phyloP scores from a whole-genome alignment of 257 asterid genomes.

The Petunia secreta region DNA sequence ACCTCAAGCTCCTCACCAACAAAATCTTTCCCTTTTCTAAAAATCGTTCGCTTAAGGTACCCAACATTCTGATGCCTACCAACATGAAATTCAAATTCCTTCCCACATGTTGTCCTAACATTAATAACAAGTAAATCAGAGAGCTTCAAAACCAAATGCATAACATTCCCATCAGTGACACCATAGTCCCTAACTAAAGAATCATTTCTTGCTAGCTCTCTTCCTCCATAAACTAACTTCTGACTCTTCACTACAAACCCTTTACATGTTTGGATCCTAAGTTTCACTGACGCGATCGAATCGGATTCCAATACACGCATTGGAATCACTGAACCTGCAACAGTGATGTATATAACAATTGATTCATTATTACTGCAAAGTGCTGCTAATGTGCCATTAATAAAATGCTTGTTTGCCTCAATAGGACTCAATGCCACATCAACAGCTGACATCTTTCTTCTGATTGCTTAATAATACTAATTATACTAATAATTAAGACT shows the following conservation, averaged over 20 bases:
- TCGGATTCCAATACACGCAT: conserved; percentile 69
- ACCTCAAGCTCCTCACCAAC: conserved; percentile 36
- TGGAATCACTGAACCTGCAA: conserved; percentile 58
- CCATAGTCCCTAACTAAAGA: conserved; percentile 68
- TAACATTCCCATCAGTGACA: conserved; percentile 54
- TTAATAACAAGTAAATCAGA: conserved; percentile 58
- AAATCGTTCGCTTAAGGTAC: conserved; percentile 60
- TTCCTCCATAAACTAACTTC: conserved; percentile 70
- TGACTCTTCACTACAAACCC: conserved; percentile 70
- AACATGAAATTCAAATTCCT: conserved; percentile 56
- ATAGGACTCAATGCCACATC: conserved; percentile 55
- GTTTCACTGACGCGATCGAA: conserved; percentile 71
- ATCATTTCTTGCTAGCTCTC: conserved; percentile 59
- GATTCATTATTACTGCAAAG: conserved; percentile 43
- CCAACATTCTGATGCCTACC: conserved; percentile 70
- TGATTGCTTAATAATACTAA: too few species aligned
- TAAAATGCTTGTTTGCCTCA: conserved; percentile 33
- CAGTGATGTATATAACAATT: conserved; percentile 53
- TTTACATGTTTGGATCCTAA: conserved; percentile 62
- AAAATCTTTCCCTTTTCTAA: conserved; percentile 50
- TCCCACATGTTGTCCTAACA: conserved; percentile 58
- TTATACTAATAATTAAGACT: too few species aligned
- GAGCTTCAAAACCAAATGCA: conserved; percentile 62
- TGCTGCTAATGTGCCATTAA: conserved; percentile 32
- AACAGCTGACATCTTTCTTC: conserved; percentile 56